Evolutionary conservation across 805 yeast genomes (phyloP), one percentile per base, ranked within the genome.

Genomic region (Nakazawaea ernobii): DNA sequence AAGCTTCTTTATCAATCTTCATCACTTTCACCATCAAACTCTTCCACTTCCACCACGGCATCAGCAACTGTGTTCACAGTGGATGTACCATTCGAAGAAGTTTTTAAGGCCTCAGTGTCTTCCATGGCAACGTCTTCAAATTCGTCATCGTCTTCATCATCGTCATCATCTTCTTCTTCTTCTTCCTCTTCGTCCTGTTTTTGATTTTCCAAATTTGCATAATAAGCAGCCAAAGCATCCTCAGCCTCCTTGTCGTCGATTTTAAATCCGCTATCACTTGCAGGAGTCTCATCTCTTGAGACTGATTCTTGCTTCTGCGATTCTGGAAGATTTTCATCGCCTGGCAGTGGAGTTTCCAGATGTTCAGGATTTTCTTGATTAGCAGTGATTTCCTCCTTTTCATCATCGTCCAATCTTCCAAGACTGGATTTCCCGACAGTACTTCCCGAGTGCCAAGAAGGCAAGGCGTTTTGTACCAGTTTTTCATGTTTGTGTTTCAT

Each of bases 361-460:
- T 30, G 9, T 30, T 29, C 47, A 20, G 32, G 33, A 10, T 32
- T 24, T 26, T 38, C 42, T 43, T 35, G 54, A 28, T 43, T 52
- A 35, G 41, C 59, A 50, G 38, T 59, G 43, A 15, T 28, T 14
- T 51, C 60, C 29, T 58, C 66, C 38, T 67, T 70, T 46, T 76
- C 84, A 32, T 71, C 80, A 39, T 67, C 71, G 52, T 75, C 83
- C 49, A 80, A 57, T 52, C 70, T 75, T 49, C 83, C 86, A 49
- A 79, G 63, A 3, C 75, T 72, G 11, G 74, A 65, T 55, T 82
- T 73, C 40, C 96, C 96, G 54, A 92, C 92, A 0, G 99, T 91
- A 60, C 92, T 81, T 55, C 84, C 84, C 53, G 85, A 80, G 62
- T 94, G 96, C 99, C 99, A 94, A 28, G 94, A 84, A 7, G 99